Evolutionary conservation across 1,284 basidiomycete species (phyloP).

Genomic region (Sporisorium iseilematis-ciliati): DNA sequence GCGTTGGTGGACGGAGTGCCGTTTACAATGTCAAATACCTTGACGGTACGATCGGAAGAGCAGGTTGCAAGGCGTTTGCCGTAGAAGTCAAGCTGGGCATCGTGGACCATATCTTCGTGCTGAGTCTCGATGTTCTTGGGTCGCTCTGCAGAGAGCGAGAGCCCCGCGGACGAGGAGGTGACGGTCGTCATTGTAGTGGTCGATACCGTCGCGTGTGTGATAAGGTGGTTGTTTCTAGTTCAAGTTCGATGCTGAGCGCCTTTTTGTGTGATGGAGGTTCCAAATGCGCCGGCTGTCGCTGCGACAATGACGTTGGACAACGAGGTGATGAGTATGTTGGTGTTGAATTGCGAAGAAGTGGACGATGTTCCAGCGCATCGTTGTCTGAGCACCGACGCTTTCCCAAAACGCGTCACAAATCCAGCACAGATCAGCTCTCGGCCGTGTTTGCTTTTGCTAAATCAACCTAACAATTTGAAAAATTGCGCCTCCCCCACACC

Average conservation of each 20-base stretch:
- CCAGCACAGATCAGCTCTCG: not conserved
- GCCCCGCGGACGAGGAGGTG: constrained; percentile 33
- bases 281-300: too few relatives aligned
- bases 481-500: not conserved
- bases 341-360: constrained; percentile 16
- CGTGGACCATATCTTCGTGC: constrained; percentile 75
- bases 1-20: constrained; percentile 78
- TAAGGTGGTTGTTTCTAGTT: not conserved
- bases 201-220: not conserved
- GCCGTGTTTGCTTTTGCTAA: not conserved
- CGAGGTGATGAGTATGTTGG: not conserved
- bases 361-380: constrained; percentile 39
- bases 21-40: constrained; percentile 93
- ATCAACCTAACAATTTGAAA: not conserved
- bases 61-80: constrained; percentile 96
- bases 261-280: not conserved
- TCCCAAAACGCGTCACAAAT: constrained; percentile 16
- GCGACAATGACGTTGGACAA: not conserved
- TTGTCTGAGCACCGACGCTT: constrained; percentile 29
- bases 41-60: constrained; percentile 93
- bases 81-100: constrained; percentile 97
- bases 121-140: constrained; percentile 66
- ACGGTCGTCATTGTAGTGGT: constrained; percentile 33
- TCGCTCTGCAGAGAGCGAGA: constrained; percentile 50
- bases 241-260: not conserved